Conservation (phyloP, 306 rosid species). For the Dicorynia guianensis region DNA sequence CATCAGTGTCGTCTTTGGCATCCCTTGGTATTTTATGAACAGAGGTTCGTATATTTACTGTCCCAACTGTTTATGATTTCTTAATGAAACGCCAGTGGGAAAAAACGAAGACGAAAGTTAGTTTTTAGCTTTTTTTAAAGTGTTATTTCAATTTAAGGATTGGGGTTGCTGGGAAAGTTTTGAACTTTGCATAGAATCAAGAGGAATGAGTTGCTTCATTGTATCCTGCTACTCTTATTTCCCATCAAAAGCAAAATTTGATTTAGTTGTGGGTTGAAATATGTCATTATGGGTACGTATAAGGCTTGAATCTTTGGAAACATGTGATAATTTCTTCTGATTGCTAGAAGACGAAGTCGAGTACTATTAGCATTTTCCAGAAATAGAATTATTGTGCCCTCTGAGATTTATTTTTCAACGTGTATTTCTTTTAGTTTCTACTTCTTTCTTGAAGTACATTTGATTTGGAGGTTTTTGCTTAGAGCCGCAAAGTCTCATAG, state of each 20-base stretch:
- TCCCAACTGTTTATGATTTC: slow-evolving; percentile 2
- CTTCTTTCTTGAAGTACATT: background rate
- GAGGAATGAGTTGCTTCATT: background rate
- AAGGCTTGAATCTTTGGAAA: slow-evolving; percentile 4
- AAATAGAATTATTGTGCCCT: background rate
- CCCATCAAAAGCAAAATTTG: background rate
- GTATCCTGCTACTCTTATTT: background rate
- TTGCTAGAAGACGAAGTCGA: background rate
- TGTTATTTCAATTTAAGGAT: background rate
- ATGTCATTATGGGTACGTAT: background rate
- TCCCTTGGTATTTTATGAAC: slow-evolving; percentile 80
- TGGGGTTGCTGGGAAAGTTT: slow-evolving; percentile 14
- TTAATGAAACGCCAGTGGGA: background rate
- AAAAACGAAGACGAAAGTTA: background rate
- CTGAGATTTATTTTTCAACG: background rate
- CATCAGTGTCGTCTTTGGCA: slow-evolving; percentile 60
- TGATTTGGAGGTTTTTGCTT: slow-evolving; percentile 5
- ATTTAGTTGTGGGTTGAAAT: background rate
- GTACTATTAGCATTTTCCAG: background rate
- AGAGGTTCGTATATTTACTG: slow-evolving; percentile 53
- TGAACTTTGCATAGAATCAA: background rate
- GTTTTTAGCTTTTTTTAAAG: too few species aligned
- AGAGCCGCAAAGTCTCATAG: background rate
- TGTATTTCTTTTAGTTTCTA: background rate
- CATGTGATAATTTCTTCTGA: background rate